Percentiles rank a stretch among this genome's conserved stretches.
phyloP scores from a whole-genome alignment of 192 early-diverging fungal species.

The Obelidium mucronatum region DNA sequence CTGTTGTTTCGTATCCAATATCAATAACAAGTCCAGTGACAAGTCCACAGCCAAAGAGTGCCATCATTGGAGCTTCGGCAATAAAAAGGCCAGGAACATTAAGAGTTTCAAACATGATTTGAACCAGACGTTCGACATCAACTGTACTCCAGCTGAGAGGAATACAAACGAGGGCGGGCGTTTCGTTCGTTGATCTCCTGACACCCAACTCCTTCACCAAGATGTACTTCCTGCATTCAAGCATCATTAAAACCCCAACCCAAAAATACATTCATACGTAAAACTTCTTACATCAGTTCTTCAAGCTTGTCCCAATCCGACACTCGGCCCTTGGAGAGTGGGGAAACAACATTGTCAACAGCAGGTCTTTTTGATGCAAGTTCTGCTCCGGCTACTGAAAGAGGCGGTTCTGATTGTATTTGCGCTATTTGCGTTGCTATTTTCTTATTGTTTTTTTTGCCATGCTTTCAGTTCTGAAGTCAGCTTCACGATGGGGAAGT shows the following conservation, averaged over 20 bases:
- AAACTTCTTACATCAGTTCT: too few relatives aligned
- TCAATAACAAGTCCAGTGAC: conserved; percentile 88
- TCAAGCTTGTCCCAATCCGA: conserved; percentile 66
- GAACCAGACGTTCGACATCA: conserved; percentile 79
- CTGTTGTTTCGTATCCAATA: conserved; percentile 86
- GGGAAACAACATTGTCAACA: background rate
- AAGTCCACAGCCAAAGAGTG: conserved; percentile 79
- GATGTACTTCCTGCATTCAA: conserved; percentile 70
- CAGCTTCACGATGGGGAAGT: conserved; percentile 30
- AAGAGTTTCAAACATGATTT: conserved; percentile 92
- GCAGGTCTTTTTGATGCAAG: background rate
- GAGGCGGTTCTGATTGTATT: background rate
- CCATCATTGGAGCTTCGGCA: conserved; percentile 83
- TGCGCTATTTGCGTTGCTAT: conserved; percentile 1
- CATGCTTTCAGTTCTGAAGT: conserved; percentile 31
- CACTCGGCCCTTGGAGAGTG: conserved; percentile 64
- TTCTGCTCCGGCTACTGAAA: conserved; percentile 2
- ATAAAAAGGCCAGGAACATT: conserved; percentile 86
- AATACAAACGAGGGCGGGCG: conserved; percentile 77
- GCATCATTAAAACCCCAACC: background rate
- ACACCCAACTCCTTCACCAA: conserved; percentile 81
- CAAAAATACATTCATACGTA: conserved; percentile 15
- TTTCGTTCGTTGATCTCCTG: conserved; percentile 76
- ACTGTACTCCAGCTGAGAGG: conserved; percentile 85
- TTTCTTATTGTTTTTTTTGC: background rate